Evolutionary conservation across 2,329 filamentous ascomycete species (phyloP).

Genomic region (Metarhizium sp.): DNA sequence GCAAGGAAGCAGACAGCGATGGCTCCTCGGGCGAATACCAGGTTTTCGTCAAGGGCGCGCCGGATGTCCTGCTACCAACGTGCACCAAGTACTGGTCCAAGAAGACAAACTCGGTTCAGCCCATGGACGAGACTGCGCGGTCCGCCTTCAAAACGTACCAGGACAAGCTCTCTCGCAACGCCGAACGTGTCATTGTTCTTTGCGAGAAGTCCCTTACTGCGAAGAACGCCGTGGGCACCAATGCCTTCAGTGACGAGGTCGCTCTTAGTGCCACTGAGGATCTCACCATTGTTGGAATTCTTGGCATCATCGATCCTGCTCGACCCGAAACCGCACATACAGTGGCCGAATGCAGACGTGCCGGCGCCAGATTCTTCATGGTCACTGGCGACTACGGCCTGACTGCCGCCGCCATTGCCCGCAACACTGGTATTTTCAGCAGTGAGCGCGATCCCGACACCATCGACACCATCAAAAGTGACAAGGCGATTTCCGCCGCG

Average conservation of each 20-base stretch:
- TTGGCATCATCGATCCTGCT: conserved; percentile 40
- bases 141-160: conserved; percentile 26
- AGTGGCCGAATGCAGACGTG: conserved; percentile 31
- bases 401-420: conserved; percentile 56
- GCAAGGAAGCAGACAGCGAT: conserved; percentile 12
- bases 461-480: conserved; percentile 14
- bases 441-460: conserved; percentile 32
- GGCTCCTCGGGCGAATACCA: conserved; percentile 21
- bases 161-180: conserved; percentile 29
- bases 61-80: conserved; percentile 35
- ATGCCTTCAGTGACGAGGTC: conserved; percentile 41
- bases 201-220: conserved; percentile 27
- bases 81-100: conserved; percentile 27
- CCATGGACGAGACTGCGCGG: conserved; percentile 23
- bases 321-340: conserved; percentile 32
- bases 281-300: conserved; percentile 40
- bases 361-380: conserved; percentile 36
- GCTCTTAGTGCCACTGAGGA: conserved; percentile 27
- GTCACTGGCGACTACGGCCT: conserved; percentile 39
- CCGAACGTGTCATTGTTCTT: conserved; percentile 33
- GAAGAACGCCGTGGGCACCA: conserved; percentile 23
- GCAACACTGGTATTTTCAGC: conserved; percentile 56
- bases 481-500: conserved; percentile 5
- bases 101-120: conserved; percentile 19
- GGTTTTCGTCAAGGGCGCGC: conserved; percentile 43